Conservation (phyloP, 345 rosid genomes). For the Dipteronia dyeriana region DNA sequence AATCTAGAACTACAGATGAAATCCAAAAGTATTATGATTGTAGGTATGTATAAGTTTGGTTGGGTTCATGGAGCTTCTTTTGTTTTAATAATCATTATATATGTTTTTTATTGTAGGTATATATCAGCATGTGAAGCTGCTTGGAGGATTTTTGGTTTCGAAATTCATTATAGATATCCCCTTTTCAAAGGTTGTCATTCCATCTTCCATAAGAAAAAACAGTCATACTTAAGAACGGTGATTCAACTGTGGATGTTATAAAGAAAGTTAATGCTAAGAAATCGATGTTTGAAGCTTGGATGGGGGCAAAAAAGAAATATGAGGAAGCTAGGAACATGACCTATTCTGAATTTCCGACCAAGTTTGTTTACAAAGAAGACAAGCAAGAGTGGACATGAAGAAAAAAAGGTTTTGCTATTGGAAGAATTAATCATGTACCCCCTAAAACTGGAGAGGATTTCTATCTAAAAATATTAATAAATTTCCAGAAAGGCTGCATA, state of each 20-base stretch:
- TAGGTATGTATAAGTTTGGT: not conserved
- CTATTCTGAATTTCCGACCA: not conserved
- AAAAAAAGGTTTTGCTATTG: not conserved
- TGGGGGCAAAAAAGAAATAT: not conserved
- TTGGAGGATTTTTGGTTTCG: not conserved
- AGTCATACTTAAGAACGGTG: not conserved
- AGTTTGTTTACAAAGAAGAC: not conserved
- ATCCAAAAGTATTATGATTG: not conserved
- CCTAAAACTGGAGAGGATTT: not conserved
- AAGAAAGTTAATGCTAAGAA: not conserved
- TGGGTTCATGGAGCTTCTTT: too few species aligned
- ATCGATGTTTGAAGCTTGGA: not conserved
- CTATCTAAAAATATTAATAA: conserved; percentile 9
- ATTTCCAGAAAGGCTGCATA: not conserved
- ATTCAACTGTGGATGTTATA: not conserved
- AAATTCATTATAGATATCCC: not conserved
- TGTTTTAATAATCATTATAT: too few species aligned
- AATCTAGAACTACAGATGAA: not conserved
- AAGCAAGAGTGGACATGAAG: not conserved
- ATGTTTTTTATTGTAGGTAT: too few species aligned
- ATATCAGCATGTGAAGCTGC: not conserved
- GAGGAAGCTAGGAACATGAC: not conserved
- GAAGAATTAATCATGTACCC: conserved; percentile 6
- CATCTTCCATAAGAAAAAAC: not conserved
- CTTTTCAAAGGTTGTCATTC: not conserved